A percentile compares a stretch with the other conserved stretches of the same genome.
These are phyloP conservation scores for Penicillium glabrum DNA, from an alignment of 2,329 filamentous ascomycete species.

Conservation along the genomic window DNA sequence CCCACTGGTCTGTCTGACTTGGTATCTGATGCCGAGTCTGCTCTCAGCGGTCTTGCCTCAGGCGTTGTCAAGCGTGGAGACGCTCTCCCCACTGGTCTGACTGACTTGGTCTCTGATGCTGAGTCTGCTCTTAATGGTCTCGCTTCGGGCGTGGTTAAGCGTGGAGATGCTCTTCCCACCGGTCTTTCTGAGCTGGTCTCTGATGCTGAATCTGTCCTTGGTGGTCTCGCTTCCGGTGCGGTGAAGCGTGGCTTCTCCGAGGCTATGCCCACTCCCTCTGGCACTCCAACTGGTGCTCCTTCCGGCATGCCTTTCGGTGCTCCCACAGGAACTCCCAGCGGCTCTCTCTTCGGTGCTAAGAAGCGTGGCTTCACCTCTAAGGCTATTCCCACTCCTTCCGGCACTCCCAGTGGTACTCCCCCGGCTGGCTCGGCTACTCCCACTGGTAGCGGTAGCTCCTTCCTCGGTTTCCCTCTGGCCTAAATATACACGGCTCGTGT, in stretches of 20 bases:
- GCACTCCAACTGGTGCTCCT: not conserved
- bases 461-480: slow-evolving; percentile 8
- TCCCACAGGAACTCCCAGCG: not conserved
- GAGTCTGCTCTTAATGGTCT: slow-evolving; percentile 8
- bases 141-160: slow-evolving; percentile 7
- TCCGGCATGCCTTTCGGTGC: not conserved
- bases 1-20: slow-evolving; percentile 7
- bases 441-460: slow-evolving; percentile 6
- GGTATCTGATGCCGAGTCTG: slow-evolving; percentile 10
- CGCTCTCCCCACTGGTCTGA: slow-evolving; percentile 7
- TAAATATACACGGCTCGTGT: not conserved
- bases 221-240: slow-evolving; percentile 5
- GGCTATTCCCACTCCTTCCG: not conserved
- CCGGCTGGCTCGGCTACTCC: not conserved
- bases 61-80: slow-evolving; percentile 7
- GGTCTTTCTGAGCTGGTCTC: slow-evolving; percentile 8
- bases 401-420: not conserved
- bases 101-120: slow-evolving; percentile 8
- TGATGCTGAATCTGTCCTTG: slow-evolving; percentile 7
- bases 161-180: slow-evolving; percentile 7
- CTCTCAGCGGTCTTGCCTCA: slow-evolving; percentile 4
- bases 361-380: too few relatives aligned
- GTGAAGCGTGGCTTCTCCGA: slow-evolving; percentile 8
- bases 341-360: too few relatives aligned
- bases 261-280: not conserved